Evolutionary conservation across 371 early-diverging fungal species (phyloP), one percentile per base, ranked within the genome.

Genomic region (Mortierella sp.): DNA sequence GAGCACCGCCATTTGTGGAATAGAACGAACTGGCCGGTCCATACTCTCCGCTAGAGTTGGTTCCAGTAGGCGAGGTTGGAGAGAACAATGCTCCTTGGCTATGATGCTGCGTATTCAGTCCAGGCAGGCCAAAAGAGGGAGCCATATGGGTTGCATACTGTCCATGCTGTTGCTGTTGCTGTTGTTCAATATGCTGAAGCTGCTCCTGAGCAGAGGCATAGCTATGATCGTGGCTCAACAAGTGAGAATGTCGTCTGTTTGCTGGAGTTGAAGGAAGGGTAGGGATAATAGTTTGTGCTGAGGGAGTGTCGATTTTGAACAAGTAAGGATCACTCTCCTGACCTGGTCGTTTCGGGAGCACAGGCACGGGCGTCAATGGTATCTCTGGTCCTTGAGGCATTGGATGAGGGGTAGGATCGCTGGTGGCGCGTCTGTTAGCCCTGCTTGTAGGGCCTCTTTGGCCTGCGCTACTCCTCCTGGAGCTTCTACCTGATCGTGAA

Each of bases 401-500:
- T 9, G 60, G 71, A 23, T 77, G 78, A 22, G 55, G 75, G 4
- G 71, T 71, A 35, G 62, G 76, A 54, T 63, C 75, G 22, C 68
- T 82, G 23, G 77, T 59, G 32, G 59, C 73, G 28, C 68, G 76
- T 53, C 75, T 55, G 72, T 62, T 80, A 54, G 43, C 55, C 6
- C 76, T 77, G 64, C 72, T 70, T 23, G 60, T 67, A 8, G 49
- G 49, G 22, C 49, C 72, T 34, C 87, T 70, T 67, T 71, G 83
- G 53, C 62, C 81, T 71, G 58, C 81, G 69, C 70, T 74, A 76
- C 81, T 77, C 63, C 63, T 76, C 72, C 83, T 79, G 61, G 43
- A 66, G 62, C 66, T 86, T 69, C 76, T 49, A 51, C 45, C 49
- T 49, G 70, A 32, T 22, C 72, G 67, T 17, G 76, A 28, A 23